Conservation (phyloP, 2,329 filamentous ascomycete genomes). For the Zymoseptoria brevis region DNA sequence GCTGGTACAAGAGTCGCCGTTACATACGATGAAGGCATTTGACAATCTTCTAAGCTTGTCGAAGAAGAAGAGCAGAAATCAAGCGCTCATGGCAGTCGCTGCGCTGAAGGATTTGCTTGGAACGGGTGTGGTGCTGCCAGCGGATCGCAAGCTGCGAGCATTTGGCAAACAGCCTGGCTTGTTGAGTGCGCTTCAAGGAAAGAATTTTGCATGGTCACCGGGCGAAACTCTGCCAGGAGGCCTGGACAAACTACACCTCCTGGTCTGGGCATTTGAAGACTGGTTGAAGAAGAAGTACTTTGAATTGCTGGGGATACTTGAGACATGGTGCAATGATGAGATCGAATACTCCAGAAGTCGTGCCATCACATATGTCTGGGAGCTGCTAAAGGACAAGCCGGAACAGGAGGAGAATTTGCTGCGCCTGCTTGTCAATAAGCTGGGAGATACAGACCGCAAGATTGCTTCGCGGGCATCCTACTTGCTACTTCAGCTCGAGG, state of each 20-base stretch:
- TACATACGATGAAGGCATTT: slow-evolving; percentile 85
- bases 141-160: slow-evolving; percentile 68
- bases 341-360: slow-evolving; percentile 85
- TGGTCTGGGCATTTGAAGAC: slow-evolving; percentile 87
- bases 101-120: slow-evolving; percentile 92
- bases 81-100: slow-evolving; percentile 84
- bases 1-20: slow-evolving; percentile 87
- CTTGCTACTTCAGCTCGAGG: slow-evolving; percentile 82
- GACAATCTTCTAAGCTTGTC: slow-evolving; percentile 75
- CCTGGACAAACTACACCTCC: slow-evolving; percentile 67
- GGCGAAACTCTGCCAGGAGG: slow-evolving; percentile 65
- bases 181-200: slow-evolving; percentile 59
- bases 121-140: slow-evolving; percentile 75
- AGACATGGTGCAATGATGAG: slow-evolving; percentile 90
- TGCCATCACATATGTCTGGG: slow-evolving; percentile 84
- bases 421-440: slow-evolving; percentile 86
- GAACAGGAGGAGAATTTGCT: slow-evolving; percentile 95
- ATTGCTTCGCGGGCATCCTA: slow-evolving; percentile 91
- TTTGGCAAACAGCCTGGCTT: slow-evolving; percentile 76
- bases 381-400: slow-evolving; percentile 86
- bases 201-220: slow-evolving; percentile 55
- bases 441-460: slow-evolving; percentile 91
- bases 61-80: slow-evolving; percentile 87
- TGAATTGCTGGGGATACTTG: slow-evolving; percentile 81
- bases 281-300: slow-evolving; percentile 94